A percentile compares a stretch with the other conserved stretches of the same genome.
phyloP scores from a whole-genome alignment of 805 yeast genomes.

The Saturnispora besseyi region DNA sequence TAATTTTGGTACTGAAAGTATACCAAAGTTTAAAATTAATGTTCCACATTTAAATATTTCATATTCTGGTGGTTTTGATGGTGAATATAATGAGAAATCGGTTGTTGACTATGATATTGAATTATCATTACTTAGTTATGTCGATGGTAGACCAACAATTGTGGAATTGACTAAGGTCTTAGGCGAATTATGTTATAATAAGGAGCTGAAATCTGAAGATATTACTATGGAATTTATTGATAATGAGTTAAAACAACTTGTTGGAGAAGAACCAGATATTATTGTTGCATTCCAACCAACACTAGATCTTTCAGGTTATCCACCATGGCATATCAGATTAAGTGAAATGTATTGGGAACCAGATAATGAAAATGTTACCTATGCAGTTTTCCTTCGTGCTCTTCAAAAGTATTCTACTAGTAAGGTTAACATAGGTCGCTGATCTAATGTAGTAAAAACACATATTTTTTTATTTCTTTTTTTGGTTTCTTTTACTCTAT shows the following conservation, averaged over 20 bases:
- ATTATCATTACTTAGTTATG: constrained; percentile 56
- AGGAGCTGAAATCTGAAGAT: constrained; percentile 54
- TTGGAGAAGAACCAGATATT: constrained; percentile 90
- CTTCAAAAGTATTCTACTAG: constrained; percentile 67
- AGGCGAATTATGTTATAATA: constrained; percentile 59
- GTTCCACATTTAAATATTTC: constrained; percentile 59
- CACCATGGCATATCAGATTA: constrained; percentile 95
- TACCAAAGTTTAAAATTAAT: constrained; percentile 53
- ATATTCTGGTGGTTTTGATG: constrained; percentile 33
- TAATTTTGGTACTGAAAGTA: constrained; percentile 64
- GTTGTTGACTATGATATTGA: constrained; percentile 40
- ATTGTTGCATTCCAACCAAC: constrained; percentile 78
- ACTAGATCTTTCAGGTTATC: constrained; percentile 85
- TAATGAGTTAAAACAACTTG: constrained; percentile 60
- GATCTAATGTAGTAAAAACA: constrained; percentile 9
- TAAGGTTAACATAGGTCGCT: constrained; percentile 85
- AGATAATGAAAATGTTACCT: constrained; percentile 71
- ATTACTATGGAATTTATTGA: constrained; percentile 71
- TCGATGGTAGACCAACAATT: constrained; percentile 85
- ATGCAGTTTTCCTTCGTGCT: constrained; percentile 76
- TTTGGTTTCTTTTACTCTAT: neutral
- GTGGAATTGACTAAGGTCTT: constrained; percentile 81
- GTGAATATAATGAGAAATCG: constrained; percentile 25
- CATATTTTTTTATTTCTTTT: neutral
- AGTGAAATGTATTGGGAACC: constrained; percentile 88